Conservation (phyloP, 73 alveolate species). For the Uronychia binucleata region DNA sequence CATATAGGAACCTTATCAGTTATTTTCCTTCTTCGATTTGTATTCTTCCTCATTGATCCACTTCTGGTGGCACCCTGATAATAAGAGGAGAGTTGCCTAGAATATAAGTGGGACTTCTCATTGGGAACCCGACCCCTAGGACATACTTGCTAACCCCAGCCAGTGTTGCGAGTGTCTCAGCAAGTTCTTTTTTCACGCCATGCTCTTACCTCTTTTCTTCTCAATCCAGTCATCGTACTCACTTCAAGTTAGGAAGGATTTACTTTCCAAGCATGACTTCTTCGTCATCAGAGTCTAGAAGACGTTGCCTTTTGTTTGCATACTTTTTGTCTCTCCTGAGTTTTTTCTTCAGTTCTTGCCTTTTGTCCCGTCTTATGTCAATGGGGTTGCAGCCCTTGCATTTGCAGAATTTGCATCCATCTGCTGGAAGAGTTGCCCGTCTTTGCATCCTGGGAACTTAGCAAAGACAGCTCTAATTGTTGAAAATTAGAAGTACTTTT, state of each 20-base stretch:
- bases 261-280: constrained; percentile 29
- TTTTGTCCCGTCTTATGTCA: constrained; percentile 77
- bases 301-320: constrained; percentile 24
- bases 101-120: neutral
- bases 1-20: no score
- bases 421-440: constrained; percentile 74
- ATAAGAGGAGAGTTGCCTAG: neutral
- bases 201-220: constrained; percentile 13
- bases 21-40: neutral
- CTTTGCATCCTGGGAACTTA: constrained; percentile 86
- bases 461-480: constrained; percentile 78
- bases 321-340: constrained; percentile 31
- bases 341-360: constrained; percentile 34
- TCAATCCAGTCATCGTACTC: constrained; percentile 34
- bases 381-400: constrained; percentile 93
- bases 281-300: constrained; percentile 51
- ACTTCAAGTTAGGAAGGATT: neutral
- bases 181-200: neutral
- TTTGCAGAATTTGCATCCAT: constrained; percentile 90
- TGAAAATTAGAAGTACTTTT: constrained; percentile 28
- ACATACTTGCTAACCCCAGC: neutral
- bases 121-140: neutral
- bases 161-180: neutral
- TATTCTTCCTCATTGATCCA: neutral
- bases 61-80: neutral